Percentiles rank a stretch among this genome's conserved stretches.
phyloP scores from a whole-genome alignment of 495 filamentous ascomycete species.

The Beverwykella pulmonaria region DNA sequence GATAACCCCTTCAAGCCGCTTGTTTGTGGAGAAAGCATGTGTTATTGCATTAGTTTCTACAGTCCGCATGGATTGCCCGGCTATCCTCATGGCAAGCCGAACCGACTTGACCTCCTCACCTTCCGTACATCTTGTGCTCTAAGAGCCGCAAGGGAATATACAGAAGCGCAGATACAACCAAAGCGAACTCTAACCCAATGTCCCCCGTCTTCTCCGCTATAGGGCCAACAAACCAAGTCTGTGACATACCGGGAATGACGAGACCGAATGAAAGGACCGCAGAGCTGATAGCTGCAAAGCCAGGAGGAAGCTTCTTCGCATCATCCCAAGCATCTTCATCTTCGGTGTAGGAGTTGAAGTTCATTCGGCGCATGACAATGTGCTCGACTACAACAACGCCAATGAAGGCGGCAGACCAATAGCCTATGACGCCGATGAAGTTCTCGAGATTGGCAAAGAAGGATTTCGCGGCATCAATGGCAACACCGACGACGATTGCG shows the following conservation, averaged over 20 bases:
- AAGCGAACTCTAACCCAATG: constrained; percentile 62
- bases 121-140: constrained; percentile 21
- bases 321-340: constrained; percentile 54
- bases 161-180: constrained; percentile 52
- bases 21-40: background rate
- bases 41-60: background rate
- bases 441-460: constrained; percentile 59
- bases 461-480: constrained; percentile 53
- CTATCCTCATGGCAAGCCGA: background rate
- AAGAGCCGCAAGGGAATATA: constrained; percentile 41
- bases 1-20: background rate
- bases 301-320: constrained; percentile 50
- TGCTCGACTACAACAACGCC: constrained; percentile 56
- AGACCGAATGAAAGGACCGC: constrained; percentile 42
- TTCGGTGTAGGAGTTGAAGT: constrained; percentile 44
- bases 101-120: background rate
- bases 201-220: constrained; percentile 59
- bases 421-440: constrained; percentile 58
- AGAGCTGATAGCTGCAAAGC: constrained; percentile 52
- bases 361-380: constrained; percentile 47
- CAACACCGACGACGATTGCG: constrained; percentile 56
- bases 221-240: constrained; percentile 59
- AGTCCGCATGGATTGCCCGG: background rate
- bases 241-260: constrained; percentile 58
- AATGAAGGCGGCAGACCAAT: constrained; percentile 59